Percentiles rank a stretch among this genome's conserved stretches.
phyloP scores from a whole-genome alignment of 805 yeast species.

The Candida morakotiae region DNA sequence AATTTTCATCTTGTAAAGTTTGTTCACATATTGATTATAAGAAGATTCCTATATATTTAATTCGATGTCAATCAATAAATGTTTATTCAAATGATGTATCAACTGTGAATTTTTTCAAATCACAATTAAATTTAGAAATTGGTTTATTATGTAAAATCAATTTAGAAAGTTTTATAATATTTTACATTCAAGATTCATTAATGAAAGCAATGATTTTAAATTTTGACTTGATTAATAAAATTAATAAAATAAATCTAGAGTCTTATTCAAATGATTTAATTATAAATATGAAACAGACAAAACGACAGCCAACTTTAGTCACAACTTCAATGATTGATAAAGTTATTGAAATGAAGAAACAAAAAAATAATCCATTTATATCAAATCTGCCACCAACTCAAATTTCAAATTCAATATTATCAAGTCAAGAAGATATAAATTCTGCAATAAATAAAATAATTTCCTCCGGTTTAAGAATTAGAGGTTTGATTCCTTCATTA shows the following conservation, averaged over 20 bases:
- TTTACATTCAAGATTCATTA: conserved; percentile 17
- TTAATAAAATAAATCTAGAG: conserved; percentile 4
- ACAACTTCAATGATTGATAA: conserved; percentile 26
- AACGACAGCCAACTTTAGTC: not conserved
- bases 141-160: conserved; percentile 18
- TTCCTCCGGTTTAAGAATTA: conserved; percentile 38
- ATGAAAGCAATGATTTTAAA: conserved; percentile 7
- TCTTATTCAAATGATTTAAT: not conserved
- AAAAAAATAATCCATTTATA: conserved; percentile 13
- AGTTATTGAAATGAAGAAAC: conserved; percentile 26
- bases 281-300: not conserved
- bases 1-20: not conserved
- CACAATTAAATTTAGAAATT: conserved; percentile 4
- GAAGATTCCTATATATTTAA: conserved; percentile 21
- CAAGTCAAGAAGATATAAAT: conserved; percentile 27
- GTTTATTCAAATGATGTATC: conserved; percentile 18
- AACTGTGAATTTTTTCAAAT: conserved; percentile 18
- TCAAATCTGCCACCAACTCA: conserved; percentile 6
- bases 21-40: conserved; percentile 1
- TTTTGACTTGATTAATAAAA: conserved; percentile 1
- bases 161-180: conserved; percentile 17
- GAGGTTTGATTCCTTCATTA: conserved; percentile 29
- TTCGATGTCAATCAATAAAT: conserved; percentile 14
- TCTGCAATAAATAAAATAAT: conserved; percentile 31
- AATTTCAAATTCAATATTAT: conserved; percentile 14